Evolutionary conservation across 2,329 filamentous ascomycete genomes (phyloP).

Genomic region (Xylariaceae sp.): DNA sequence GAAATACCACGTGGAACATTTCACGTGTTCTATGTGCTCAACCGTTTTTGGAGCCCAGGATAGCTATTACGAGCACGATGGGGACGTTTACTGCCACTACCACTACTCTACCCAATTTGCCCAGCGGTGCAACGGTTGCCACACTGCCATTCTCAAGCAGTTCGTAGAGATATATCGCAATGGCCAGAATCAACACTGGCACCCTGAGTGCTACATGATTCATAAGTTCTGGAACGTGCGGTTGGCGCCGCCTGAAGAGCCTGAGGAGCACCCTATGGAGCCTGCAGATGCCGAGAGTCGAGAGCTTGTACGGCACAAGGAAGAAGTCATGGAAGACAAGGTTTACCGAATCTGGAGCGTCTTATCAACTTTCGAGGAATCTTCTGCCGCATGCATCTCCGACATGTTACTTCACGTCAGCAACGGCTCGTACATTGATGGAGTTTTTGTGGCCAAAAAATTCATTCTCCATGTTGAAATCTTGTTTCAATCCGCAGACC

Average conservation of each 20-base stretch:
- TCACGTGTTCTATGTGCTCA: constrained; percentile 95
- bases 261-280: constrained; percentile 50
- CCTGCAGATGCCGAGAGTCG: constrained; percentile 66
- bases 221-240: constrained; percentile 99
- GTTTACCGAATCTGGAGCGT: constrained; percentile 99
- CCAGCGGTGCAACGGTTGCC: constrained; percentile 93
- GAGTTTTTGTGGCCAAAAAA: constrained; percentile 90
- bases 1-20: constrained; percentile 99
- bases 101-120: constrained; percentile 98
- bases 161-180: constrained; percentile 99
- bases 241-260: constrained; percentile 67
- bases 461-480: constrained; percentile 98
- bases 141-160: constrained; percentile 96
- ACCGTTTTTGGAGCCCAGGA: constrained; percentile 98
- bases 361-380: constrained; percentile 94
- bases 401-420: constrained; percentile 99
- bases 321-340: constrained; percentile 96
- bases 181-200: constrained; percentile 98
- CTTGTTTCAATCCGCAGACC: constrained; percentile 86
- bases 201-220: constrained; percentile 99
- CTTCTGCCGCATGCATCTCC: constrained; percentile 95
- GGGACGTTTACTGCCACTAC: constrained; percentile 96
- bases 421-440: constrained; percentile 95
- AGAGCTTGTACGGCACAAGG: constrained; percentile 78
- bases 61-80: constrained; percentile 98